Evolutionary conservation across 2,329 filamentous ascomycete genomes (phyloP).

Genomic region (Fusarium redolens): DNA sequence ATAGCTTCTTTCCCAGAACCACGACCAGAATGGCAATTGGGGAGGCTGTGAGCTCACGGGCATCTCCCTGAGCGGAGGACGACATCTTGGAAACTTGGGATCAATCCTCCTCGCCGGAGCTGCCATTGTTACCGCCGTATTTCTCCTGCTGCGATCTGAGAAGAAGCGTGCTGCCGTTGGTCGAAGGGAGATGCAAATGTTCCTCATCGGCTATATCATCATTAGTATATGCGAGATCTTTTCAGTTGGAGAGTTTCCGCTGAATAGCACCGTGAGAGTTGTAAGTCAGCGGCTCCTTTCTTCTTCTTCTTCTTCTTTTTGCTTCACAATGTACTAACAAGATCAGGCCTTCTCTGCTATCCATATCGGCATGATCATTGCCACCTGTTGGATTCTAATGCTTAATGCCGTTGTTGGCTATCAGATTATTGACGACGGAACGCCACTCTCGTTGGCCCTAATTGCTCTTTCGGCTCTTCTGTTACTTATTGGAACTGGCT

Average conservation of each 20-base stretch:
- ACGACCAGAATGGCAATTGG: conserved; percentile 70
- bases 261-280: conserved; percentile 75
- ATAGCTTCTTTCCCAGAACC: conserved; percentile 65
- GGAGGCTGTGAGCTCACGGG: conserved; percentile 80
- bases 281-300: conserved; percentile 63
- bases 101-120: conserved; percentile 86
- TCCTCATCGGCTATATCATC: conserved; percentile 86
- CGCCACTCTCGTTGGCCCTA: conserved; percentile 81
- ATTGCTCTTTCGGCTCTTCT: conserved; percentile 75
- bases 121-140: conserved; percentile 75
- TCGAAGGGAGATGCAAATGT: conserved; percentile 95
- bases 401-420: conserved; percentile 93
- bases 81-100: conserved; percentile 86
- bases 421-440: conserved; percentile 94
- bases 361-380: conserved; percentile 89
- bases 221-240: conserved; percentile 97
- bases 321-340: conserved; percentile 32
- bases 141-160: conserved; percentile 83
- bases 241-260: conserved; percentile 88
- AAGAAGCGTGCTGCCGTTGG: conserved; percentile 94
- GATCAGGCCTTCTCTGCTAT: conserved; percentile 84
- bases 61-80: conserved; percentile 74
- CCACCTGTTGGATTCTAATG: conserved; percentile 90
- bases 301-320: background rate
- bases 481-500: conserved; percentile 90